phyloP scores from a whole-genome alignment of 805 yeast species.

The Cyberlindnera mrakii region DNA sequence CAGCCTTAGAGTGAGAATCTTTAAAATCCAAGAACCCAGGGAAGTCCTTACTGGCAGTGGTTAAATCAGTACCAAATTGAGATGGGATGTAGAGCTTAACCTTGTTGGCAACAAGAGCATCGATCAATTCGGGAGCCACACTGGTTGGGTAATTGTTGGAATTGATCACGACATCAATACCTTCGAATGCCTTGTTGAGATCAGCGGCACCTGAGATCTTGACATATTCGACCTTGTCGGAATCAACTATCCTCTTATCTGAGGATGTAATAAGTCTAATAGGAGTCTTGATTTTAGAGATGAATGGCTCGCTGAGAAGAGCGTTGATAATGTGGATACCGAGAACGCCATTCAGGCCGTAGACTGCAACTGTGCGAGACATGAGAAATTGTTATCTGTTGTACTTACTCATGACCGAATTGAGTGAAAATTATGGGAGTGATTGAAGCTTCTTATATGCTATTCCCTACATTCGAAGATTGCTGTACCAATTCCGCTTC shows the following conservation, averaged over 20 bases:
- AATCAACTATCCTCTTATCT: constrained; percentile 13
- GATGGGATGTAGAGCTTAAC: constrained; percentile 54
- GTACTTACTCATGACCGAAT: too few relatives aligned
- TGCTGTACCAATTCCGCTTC: too few relatives aligned
- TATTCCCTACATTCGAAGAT: too few relatives aligned
- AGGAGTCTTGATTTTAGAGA: constrained; percentile 39
- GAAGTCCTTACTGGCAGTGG: constrained; percentile 21
- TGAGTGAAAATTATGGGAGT: too few relatives aligned
- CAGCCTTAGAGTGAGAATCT: constrained; percentile 29
- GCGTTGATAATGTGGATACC: constrained; percentile 44
- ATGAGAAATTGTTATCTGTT: too few relatives aligned
- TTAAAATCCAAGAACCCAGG: constrained; percentile 33
- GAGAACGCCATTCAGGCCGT: constrained; percentile 47
- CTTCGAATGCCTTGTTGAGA: constrained; percentile 34
- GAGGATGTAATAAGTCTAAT: constrained; percentile 39
- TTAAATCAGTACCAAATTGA: constrained; percentile 49
- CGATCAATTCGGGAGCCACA: constrained; percentile 30
- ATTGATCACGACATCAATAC: constrained; percentile 47
- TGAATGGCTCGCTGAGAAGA: constrained; percentile 36
- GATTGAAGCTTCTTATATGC: too few relatives aligned
- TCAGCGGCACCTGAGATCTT: constrained; percentile 10
- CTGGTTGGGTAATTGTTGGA: constrained; percentile 27
- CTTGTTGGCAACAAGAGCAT: constrained; percentile 35
- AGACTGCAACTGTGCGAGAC: constrained; percentile 36
- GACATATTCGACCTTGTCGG: constrained; percentile 17